phyloP scores from a whole-genome alignment of 2,329 filamentous ascomycete species.

The Aureobasidium sp. region DNA sequence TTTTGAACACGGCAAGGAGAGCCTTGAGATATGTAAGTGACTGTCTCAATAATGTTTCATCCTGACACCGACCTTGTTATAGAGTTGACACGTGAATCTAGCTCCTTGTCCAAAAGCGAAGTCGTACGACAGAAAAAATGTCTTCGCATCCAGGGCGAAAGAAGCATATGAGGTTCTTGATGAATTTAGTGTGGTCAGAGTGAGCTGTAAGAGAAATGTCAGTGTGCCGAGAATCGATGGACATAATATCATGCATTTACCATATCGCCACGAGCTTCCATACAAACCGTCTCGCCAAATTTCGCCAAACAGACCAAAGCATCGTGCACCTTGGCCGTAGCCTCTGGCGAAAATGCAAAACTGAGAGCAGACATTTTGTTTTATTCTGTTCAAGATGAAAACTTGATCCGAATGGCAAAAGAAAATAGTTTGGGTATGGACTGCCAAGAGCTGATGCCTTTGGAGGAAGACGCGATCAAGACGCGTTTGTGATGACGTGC shows the following conservation, averaged over 20 bases:
- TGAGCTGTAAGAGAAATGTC: slow-evolving; percentile 47
- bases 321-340: slow-evolving; percentile 64
- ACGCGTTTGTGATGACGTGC: slow-evolving; percentile 11
- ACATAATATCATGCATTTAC: slow-evolving; percentile 34
- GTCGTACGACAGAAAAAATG: slow-evolving; percentile 67
- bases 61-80: slow-evolving; percentile 52
- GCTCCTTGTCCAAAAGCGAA: slow-evolving; percentile 37
- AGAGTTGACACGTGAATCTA: slow-evolving; percentile 67
- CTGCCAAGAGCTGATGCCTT: slow-evolving; percentile 10
- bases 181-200: slow-evolving; percentile 68
- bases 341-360: slow-evolving; percentile 69
- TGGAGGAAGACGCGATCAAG: slow-evolving; percentile 10
- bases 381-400: background rate
- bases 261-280: slow-evolving; percentile 64
- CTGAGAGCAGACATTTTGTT: slow-evolving; percentile 46
- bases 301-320: slow-evolving; percentile 67
- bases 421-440: background rate
- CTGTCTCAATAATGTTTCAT: no score
- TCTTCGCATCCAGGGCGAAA: slow-evolving; percentile 58
- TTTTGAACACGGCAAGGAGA: slow-evolving; percentile 68
- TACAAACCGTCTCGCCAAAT: slow-evolving; percentile 71
- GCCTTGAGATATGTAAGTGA: slow-evolving; percentile 19
- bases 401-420: background rate
- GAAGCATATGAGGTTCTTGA: slow-evolving; percentile 74
- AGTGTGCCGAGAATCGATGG: background rate